Base-by-base conservation (phyloP, 768 basidiomycete species). In the Macrolepiota fuliginosa region DNA sequence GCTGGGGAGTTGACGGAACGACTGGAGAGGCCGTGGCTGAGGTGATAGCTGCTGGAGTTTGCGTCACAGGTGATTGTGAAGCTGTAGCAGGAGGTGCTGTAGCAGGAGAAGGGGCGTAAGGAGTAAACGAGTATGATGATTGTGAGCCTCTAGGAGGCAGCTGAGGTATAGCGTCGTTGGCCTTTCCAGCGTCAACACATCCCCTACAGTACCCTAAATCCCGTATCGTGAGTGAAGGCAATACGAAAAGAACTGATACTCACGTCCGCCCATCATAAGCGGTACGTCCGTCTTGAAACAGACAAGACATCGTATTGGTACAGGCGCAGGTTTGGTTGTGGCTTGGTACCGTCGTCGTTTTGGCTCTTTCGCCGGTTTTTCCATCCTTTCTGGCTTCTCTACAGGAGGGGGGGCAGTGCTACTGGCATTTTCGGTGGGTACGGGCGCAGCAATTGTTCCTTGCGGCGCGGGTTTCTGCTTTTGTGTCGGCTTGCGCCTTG, bases 261-360 rank as follows among this genome's bases (percentile, higher is more conserved):
- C 65, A 91, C 90, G 81, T 45, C 90, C 90, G 61, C 89, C 89
- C 69, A 87, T 78, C 56, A 91, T 83, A n/a, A 92, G 77, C 6
- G 90, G 90, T 13, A 91, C 90, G 67, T 89, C 87, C 15, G 80
- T 83, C 69, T 83, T 80, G 47, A 82, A 81, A 70, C 90, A 92
- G 5, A 82, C 73, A 40, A 80, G 73, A 64, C 90, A 92, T 35
- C 77, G 74, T 10, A 83, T 78, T 13, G 77, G 70, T 5, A 50
- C 2, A 37, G 62, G 32, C 7, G 60, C 45, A n/a, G 60, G 53
- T 36, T 61, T 61, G n/a, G 45, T 17, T 36, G 45, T 22, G 15
- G 54, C 13, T 15, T 54, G 60, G 47, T 61, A 61, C 42, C 60
- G 60, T 37, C 32, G 39, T 29, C 50, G 36, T 45, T 53, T 61